These are phyloP conservation scores for Auriculariales sp. DNA, from an alignment of 768 basidiomycete species.

Conservation along the genomic window DNA sequence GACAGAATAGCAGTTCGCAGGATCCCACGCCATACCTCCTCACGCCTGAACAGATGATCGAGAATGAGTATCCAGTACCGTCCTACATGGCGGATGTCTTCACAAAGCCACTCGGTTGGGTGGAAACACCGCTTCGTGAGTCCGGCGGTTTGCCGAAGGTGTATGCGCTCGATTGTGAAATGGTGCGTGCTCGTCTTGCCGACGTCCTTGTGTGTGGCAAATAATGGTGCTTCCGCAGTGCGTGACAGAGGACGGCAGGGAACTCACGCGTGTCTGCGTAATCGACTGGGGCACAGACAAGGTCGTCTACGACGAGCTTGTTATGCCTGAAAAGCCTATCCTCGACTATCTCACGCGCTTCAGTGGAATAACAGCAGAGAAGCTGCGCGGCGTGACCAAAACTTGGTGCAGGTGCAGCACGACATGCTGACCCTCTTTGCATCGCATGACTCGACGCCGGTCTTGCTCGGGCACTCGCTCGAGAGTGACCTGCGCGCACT, in stretches of 20 bases:
- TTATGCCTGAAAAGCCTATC: slow-evolving; percentile 75
- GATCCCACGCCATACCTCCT: slow-evolving; percentile 61
- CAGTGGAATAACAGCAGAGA: slow-evolving; percentile 82
- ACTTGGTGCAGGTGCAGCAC: slow-evolving; percentile 68
- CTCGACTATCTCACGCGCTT: slow-evolving; percentile 91
- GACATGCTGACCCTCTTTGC: slow-evolving; percentile 52
- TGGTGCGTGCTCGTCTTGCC: slow-evolving; percentile 39
- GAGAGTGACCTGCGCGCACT: slow-evolving; percentile 88
- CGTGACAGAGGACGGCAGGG: slow-evolving; percentile 77
- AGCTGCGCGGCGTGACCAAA: slow-evolving; percentile 54
- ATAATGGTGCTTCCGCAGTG: slow-evolving; percentile 35
- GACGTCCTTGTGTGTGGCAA: not conserved
- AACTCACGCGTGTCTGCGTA: slow-evolving; percentile 72
- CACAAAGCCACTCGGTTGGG: slow-evolving; percentile 55
- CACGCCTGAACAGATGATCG: slow-evolving; percentile 74
- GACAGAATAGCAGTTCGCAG: slow-evolving; percentile 24
- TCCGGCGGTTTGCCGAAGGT: slow-evolving; percentile 25
- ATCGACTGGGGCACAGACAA: slow-evolving; percentile 61
- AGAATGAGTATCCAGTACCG: slow-evolving; percentile 86
- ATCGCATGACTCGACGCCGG: slow-evolving; percentile 37
- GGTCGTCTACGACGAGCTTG: slow-evolving; percentile 77
- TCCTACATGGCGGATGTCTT: slow-evolving; percentile 68
- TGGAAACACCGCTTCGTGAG: slow-evolving; percentile 47
- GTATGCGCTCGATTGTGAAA: slow-evolving; percentile 91
- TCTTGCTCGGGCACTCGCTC: slow-evolving; percentile 89